These are phyloP conservation scores for Mangifera indica DNA, from an alignment of 345 rosid species.

Conservation along the genomic window DNA sequence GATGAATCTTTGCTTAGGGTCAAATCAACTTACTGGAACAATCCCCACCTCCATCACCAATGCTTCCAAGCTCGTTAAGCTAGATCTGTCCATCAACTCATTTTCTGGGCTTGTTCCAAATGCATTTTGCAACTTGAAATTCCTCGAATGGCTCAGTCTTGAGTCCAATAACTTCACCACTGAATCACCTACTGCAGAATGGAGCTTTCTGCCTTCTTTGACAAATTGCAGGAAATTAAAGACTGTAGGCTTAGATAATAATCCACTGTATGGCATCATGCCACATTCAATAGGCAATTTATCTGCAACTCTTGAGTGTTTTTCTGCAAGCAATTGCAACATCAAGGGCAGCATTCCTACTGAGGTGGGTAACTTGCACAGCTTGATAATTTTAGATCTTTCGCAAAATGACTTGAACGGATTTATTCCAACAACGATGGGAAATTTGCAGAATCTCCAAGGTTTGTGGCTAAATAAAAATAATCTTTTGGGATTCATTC, in stretches of 20 bases:
- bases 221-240: background rate
- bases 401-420: too few species aligned
- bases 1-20: background rate
- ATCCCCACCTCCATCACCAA: conserved; percentile 13
- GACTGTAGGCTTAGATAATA: background rate
- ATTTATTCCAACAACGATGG: conserved; percentile 10
- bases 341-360: too few species aligned
- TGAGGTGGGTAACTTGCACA: too few species aligned
- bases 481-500: conserved; percentile 15
- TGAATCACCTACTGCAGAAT: background rate
- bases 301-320: too few species aligned
- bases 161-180: background rate
- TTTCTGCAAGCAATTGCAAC: too few species aligned
- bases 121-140: background rate
- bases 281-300: conserved; percentile 19
- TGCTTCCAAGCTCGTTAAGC: conserved; percentile 9
- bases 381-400: too few species aligned
- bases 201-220: conserved; percentile 1
- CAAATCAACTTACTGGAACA: conserved; percentile 11
- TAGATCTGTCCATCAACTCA: background rate
- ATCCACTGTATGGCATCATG: conserved; percentile 11
- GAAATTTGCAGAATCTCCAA: conserved; percentile 15
- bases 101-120: conserved; percentile 1
- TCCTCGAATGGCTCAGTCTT: too few species aligned
- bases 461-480: background rate